phyloP scores from a whole-genome alignment of 1,284 basidiomycete genomes.

The Trametes polyzona region DNA sequence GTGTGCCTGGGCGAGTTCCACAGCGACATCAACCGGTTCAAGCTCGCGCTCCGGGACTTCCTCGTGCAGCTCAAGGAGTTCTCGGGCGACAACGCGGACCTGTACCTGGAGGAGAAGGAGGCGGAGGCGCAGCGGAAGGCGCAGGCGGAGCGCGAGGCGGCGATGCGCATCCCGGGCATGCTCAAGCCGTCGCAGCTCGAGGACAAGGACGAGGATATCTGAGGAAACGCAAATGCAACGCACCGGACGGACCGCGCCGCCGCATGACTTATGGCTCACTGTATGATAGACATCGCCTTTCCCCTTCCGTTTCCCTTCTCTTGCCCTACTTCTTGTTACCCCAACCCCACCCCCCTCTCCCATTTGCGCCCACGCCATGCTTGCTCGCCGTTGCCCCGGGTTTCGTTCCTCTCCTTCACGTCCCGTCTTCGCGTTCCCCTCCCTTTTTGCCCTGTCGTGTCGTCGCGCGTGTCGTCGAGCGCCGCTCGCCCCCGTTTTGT shows the following conservation, averaged over 20 bases:
- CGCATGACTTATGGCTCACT: slow-evolving; percentile 29
- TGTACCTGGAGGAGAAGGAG: slow-evolving; percentile 96
- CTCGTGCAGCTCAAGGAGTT: slow-evolving; percentile 94
- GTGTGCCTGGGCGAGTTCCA: slow-evolving; percentile 85
- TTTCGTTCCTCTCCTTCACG: slow-evolving; percentile 6
- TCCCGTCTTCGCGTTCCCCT: background rate
- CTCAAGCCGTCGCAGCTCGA: slow-evolving; percentile 95
- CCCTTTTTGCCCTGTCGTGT: background rate
- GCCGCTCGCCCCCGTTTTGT: slow-evolving; percentile 21
- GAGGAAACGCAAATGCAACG: slow-evolving; percentile 27
- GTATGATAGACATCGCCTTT: slow-evolving; percentile 28
- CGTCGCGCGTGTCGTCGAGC: slow-evolving; percentile 6
- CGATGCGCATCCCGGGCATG: slow-evolving; percentile 97
- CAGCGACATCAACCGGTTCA: slow-evolving; percentile 92
- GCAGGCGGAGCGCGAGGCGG: slow-evolving; percentile 84
- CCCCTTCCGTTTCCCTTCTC: slow-evolving; percentile 13
- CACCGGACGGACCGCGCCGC: slow-evolving; percentile 6
- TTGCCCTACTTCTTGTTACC: background rate
- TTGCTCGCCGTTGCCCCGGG: slow-evolving; percentile 10
- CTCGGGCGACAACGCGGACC: slow-evolving; percentile 82
- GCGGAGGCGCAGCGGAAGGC: slow-evolving; percentile 72
- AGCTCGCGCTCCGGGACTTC: slow-evolving; percentile 92
- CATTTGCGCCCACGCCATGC: background rate
- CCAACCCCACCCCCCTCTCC: slow-evolving; percentile 1
- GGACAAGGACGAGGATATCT: slow-evolving; percentile 88